Conservation (phyloP, 805 yeast species). For the Candida boidinii region DNA sequence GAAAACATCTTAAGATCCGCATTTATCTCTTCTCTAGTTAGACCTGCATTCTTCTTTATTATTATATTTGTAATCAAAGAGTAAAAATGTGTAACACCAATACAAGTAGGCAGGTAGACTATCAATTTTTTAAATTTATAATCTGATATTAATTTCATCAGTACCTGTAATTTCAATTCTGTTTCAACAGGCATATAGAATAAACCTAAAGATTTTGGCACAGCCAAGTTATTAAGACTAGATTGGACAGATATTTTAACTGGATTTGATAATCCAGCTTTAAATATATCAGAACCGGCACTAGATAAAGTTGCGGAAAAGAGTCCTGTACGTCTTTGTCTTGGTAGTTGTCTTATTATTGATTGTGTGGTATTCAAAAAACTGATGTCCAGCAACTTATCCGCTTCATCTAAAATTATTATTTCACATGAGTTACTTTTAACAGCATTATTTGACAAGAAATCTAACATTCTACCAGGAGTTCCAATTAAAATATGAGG, state of each 20-base stretch:
- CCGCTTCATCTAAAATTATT: conserved; percentile 88
- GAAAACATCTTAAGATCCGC: conserved; percentile 48
- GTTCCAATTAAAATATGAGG: conserved; percentile 86
- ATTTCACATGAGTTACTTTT: conserved; percentile 60
- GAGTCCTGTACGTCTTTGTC: conserved; percentile 87
- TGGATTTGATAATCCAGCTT: conserved; percentile 90
- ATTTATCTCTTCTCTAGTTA: conserved; percentile 6
- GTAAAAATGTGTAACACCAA: conserved; percentile 72
- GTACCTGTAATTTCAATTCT: conserved; percentile 47
- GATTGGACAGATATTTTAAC: conserved; percentile 76
- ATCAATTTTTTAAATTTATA: conserved; percentile 69
- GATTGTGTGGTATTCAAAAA: conserved; percentile 61
- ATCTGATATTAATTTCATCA: conserved; percentile 44
- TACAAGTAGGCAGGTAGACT: conserved; percentile 89
- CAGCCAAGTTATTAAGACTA: conserved; percentile 27
- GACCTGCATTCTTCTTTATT: conserved; percentile 13
- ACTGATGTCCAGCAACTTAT: conserved; percentile 71
- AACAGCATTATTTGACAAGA: conserved; percentile 51
- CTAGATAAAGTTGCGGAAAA: conserved; percentile 89
- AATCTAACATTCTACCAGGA: conserved; percentile 82
- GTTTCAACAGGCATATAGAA: conserved; percentile 55
- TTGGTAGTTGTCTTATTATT: conserved; percentile 66
- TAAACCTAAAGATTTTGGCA: conserved; percentile 60
- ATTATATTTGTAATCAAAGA: conserved; percentile 38
- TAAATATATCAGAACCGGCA: conserved; percentile 70